These are phyloP conservation scores for Candida gorgasii DNA, from an alignment of 805 yeast species.

Conservation along the genomic window DNA sequence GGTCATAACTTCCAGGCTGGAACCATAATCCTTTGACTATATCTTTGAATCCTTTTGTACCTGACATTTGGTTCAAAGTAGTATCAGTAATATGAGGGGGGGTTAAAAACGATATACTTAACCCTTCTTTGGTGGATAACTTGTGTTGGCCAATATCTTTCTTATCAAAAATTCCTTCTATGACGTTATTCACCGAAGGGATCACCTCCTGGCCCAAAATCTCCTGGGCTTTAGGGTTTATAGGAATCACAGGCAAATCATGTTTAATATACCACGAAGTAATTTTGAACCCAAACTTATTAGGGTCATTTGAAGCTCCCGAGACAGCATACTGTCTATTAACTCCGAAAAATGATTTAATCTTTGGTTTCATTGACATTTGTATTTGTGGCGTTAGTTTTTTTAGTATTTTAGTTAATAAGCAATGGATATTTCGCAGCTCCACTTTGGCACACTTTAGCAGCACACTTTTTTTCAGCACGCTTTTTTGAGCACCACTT, in stretches of 20 bases:
- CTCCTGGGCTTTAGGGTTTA: slow-evolving; percentile 56
- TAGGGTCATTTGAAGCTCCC: slow-evolving; percentile 67
- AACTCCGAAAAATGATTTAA: slow-evolving; percentile 51
- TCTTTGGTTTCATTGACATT: slow-evolving; percentile 40
- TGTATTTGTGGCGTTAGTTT: slow-evolving; percentile 8
- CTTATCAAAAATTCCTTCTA: slow-evolving; percentile 21
- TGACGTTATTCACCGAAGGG: slow-evolving; percentile 28
- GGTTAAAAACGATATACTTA: slow-evolving; percentile 69
- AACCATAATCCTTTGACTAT: slow-evolving; percentile 68
- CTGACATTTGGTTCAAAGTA: slow-evolving; percentile 36
- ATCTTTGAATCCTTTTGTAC: slow-evolving; percentile 39
- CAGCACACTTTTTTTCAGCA: too few relatives aligned
- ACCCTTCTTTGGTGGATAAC: slow-evolving; percentile 39
- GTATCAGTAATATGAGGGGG: slow-evolving; percentile 61
- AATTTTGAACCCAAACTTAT: slow-evolving; percentile 71
- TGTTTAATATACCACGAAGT: slow-evolving; percentile 64
- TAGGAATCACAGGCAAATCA: slow-evolving; percentile 59
- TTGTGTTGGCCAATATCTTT: slow-evolving; percentile 25
- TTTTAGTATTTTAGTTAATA: neutral
- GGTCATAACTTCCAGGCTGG: slow-evolving; percentile 78
- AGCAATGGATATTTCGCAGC: too few relatives aligned
- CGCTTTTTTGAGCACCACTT: too few relatives aligned
- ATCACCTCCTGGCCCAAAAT: slow-evolving; percentile 49
- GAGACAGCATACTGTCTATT: slow-evolving; percentile 60
- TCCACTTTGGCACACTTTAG: too few relatives aligned